Evolutionary conservation across 768 basidiomycete species (phyloP).

Genomic region (Naematelia encephala): DNA sequence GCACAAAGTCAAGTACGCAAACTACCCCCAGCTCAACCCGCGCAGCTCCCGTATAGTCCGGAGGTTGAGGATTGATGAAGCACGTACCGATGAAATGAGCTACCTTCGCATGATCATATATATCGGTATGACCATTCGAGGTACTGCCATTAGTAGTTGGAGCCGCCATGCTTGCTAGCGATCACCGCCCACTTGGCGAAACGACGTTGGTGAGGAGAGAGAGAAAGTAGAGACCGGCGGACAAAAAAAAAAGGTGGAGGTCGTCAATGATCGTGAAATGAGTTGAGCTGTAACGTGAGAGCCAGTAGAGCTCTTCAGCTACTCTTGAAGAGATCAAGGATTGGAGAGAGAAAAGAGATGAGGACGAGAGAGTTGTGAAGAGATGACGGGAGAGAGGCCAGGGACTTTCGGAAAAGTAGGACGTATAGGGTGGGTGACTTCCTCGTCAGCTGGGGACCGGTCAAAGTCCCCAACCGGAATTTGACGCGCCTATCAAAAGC

Average conservation of each 20-base stretch:
- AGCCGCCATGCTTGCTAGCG: background rate
- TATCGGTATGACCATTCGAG: conserved; percentile 21
- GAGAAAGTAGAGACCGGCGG: background rate
- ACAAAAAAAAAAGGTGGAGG: background rate
- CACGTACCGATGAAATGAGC: conserved; percentile 63
- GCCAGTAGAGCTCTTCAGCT: background rate
- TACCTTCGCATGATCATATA: conserved; percentile 60
- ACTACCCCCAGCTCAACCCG: background rate
- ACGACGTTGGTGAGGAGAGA: background rate
- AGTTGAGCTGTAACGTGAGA: background rate
- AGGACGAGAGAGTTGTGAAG: background rate
- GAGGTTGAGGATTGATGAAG: background rate
- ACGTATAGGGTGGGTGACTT: too few relatives aligned
- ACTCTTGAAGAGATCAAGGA: background rate
- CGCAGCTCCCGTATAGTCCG: background rate
- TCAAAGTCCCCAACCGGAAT: background rate
- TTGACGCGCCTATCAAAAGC: background rate
- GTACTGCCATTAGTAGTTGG: conserved; percentile 14
- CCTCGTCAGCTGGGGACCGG: background rate
- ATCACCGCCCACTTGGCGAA: background rate
- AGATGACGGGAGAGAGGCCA: background rate
- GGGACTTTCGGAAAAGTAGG: background rate
- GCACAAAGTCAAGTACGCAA: background rate
- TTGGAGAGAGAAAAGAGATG: background rate
- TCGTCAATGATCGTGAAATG: background rate